phyloP scores from a whole-genome alignment of 768 basidiomycete genomes.

The Paxillus involutus region DNA sequence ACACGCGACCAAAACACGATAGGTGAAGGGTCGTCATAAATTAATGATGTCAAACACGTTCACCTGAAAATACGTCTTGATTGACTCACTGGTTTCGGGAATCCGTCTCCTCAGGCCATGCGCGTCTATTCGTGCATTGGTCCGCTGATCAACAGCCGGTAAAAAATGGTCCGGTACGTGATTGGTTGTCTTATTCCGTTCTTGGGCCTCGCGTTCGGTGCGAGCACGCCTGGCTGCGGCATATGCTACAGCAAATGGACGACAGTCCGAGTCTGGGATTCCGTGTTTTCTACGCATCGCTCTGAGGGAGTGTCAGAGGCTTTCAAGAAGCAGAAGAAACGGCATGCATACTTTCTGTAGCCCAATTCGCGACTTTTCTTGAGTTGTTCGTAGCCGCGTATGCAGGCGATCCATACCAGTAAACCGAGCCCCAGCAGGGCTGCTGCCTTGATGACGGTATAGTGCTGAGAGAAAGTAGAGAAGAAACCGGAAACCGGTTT shows the following conservation, averaged over 20 bases:
- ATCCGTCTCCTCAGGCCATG: slow-evolving; percentile 40
- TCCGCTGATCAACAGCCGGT: slow-evolving; percentile 26
- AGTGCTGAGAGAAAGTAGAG: slow-evolving; percentile 35
- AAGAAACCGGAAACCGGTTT: slow-evolving; percentile 27
- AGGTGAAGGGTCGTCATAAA: slow-evolving; percentile 23
- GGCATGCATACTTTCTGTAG: slow-evolving; percentile 57
- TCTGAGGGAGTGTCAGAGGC: slow-evolving; percentile 36
- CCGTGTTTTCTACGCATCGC: slow-evolving; percentile 75
- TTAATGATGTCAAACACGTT: slow-evolving; percentile 24
- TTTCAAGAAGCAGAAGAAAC: background rate
- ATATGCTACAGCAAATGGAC: slow-evolving; percentile 88
- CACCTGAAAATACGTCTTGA: slow-evolving; percentile 15
- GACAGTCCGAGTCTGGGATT: slow-evolving; percentile 79
- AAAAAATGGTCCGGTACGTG: slow-evolving; percentile 23
- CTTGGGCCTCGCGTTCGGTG: slow-evolving; percentile 49
- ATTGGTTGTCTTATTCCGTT: slow-evolving; percentile 33
- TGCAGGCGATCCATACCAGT: slow-evolving; percentile 32
- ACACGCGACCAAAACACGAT: slow-evolving; percentile 19
- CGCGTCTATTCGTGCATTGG: slow-evolving; percentile 35
- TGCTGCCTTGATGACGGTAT: slow-evolving; percentile 37
- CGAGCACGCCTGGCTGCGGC: slow-evolving; percentile 62
- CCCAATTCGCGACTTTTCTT: slow-evolving; percentile 61
- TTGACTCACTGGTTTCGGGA: slow-evolving; percentile 47
- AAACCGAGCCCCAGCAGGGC: slow-evolving; percentile 34
- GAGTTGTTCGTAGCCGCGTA: slow-evolving; percentile 45